Evolutionary conservation across 306 rosid species (phyloP), one percentile per base, ranked within the genome.

Genomic region (Sophora flavescens): DNA sequence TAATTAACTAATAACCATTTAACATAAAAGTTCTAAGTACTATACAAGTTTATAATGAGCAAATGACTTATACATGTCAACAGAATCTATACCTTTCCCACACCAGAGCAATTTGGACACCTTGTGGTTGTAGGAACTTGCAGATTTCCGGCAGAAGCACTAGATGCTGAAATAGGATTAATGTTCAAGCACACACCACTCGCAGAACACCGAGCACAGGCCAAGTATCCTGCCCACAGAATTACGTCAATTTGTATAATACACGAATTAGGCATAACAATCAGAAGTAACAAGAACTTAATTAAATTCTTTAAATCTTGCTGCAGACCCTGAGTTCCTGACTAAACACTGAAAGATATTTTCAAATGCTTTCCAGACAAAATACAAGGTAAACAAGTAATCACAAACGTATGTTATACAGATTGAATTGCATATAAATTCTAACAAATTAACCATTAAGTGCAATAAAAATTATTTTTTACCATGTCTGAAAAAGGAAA

Each of bases 121-220:
- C 88, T 84, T 84, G 9, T 81, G 53, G 88, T 84, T 16, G 88
- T 89, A 44, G 92, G 93, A 74, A 77, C 85, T 69, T 66, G 88
- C 81, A 89, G 62, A n/a, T 96, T 88, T 52, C 51, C 18, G 69
- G 82, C 78, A 56, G 87, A 83, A 69, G 82, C 69, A 61, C 63
- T 83, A 11, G 90, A 84, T 67, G 75, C 83, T 12, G 96, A 92
- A 71, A 92, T 75, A 44, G 87, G 89, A 75, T 90, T 81, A 51
- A 81, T 70, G 64, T 84, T 85, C 88, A 95, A 77, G 81, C 97
- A 90, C 6, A 86, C 88, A 14, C 99, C 97, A 69, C 97, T 88
- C 0, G 96, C 84, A 4, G 97, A 90, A 82, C 99, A 92, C 70
- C 97, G 85, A 68, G 97, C 97, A 68, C 99, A 92, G 41, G 99